Percentiles rank a stretch among this genome's conserved stretches.
phyloP scores from a whole-genome alignment of 2,329 filamentous ascomycete genomes.

The Verticillium longisporum region DNA sequence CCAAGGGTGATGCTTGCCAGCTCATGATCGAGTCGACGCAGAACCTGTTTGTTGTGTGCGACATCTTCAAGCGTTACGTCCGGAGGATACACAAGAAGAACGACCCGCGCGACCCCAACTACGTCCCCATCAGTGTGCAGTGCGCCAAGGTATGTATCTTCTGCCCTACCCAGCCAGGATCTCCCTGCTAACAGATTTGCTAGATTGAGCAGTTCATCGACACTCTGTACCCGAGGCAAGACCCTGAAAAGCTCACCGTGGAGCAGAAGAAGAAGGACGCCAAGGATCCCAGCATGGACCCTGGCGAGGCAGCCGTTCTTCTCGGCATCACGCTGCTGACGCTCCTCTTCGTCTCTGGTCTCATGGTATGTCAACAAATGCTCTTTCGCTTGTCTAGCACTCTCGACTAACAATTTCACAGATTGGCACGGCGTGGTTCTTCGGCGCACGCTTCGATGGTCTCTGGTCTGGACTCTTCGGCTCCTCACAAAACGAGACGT shows the following conservation, averaged over 20 bases:
- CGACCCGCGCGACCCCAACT: conserved; percentile 87
- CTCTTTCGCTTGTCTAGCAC: not conserved
- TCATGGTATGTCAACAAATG: conserved; percentile 64
- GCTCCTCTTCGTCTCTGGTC: conserved; percentile 61
- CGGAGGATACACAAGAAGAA: conserved; percentile 89
- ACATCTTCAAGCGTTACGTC: conserved; percentile 72
- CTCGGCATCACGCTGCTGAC: conserved; percentile 58
- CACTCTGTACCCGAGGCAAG: conserved; percentile 80
- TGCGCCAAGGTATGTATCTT: conserved; percentile 66
- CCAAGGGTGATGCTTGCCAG: conserved; percentile 85
- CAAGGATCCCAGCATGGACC: conserved; percentile 38
- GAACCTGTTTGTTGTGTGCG: conserved; percentile 74
- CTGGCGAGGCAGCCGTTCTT: conserved; percentile 60
- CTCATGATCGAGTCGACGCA: conserved; percentile 92
- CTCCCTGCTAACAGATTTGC: conserved; percentile 3
- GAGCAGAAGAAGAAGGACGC: conserved; percentile 28
- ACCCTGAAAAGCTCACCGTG: conserved; percentile 51
- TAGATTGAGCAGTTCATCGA: conserved; percentile 96
- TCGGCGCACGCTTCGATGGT: conserved; percentile 75
- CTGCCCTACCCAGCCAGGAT: not conserved
- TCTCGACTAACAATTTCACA: conserved; percentile 25
- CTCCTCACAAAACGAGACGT: conserved; percentile 5
- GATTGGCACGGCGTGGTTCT: conserved; percentile 70
- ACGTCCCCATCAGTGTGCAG: conserved; percentile 81
- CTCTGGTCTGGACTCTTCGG: conserved; percentile 3